Evolutionary conservation across 192 early-diverging fungal species (phyloP), one percentile per base, ranked within the genome.

Genomic region (Glomus cerebriforme): DNA sequence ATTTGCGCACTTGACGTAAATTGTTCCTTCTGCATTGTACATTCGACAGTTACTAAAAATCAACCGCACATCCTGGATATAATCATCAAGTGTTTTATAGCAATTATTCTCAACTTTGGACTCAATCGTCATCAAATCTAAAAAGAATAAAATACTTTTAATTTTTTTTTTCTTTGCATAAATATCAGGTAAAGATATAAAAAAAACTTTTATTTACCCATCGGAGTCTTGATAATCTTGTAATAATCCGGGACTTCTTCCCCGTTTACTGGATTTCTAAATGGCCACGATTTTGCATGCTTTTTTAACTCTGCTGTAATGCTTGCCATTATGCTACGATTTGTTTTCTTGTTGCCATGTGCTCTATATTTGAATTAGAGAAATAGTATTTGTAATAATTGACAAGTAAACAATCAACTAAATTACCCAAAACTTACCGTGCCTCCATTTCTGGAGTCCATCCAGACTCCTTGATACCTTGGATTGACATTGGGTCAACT

Each of bases 241-340:
- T 99, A 97, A 82, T 99, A 99, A 83, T 98, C 96, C 2, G 94
- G 90, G 1, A 99, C 97, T 43, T 95, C 94, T 26, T 93, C 88
- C 2, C 86, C 83, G 58, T 95, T 92, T 9, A 99, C 98, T 17
- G 97, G 95, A 54, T 93, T 90, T 78, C 90, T 89, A 82, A 99
- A 99, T 13, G 98, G 96, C 98, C 98, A 99, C 10, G 96, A 89
- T 26, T 90, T 87, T 1, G 90, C 82, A 83, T 97, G 93, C 8
- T 90, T 91, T 77, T 90, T 83, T 78, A 97, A 87, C 75, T 95
- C 95, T 37, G 89, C 82, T 1, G 94, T 91, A 32, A 97, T 83
- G 64, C 86, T 91, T 64, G 88, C 89, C 90, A 94, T 89, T 26
- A 89, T 86, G 58, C 87, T 90, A 81, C 90, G 92, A 63, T 92